phyloP scores from a whole-genome alignment of 2,329 filamentous ascomycete species.

The Talaromyces sp. region DNA sequence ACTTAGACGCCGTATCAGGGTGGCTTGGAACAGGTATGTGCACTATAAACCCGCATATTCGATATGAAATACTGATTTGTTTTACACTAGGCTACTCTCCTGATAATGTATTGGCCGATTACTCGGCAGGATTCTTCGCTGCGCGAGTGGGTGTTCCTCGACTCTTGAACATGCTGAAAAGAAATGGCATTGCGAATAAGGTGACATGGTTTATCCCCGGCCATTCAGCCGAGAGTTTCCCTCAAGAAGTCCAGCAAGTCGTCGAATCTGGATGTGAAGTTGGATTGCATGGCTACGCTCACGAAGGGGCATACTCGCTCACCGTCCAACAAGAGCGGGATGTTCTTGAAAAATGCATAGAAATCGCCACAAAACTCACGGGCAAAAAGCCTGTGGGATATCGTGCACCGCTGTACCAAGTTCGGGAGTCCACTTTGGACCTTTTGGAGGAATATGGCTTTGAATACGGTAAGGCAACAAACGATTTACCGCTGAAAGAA shows the following conservation, averaged over 20 bases:
- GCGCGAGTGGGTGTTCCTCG: conserved; percentile 53
- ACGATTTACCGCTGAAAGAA: neutral
- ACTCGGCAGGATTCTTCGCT: conserved; percentile 50
- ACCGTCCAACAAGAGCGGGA: conserved; percentile 66
- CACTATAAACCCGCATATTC: neutral
- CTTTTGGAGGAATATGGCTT: conserved; percentile 37
- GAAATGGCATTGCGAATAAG: conserved; percentile 45
- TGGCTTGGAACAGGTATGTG: conserved; percentile 51
- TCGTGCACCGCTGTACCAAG: conserved; percentile 32
- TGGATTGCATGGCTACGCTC: conserved; percentile 55
- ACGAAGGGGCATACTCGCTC: conserved; percentile 67
- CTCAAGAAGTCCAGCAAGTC: conserved; percentile 44
- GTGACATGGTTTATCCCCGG: conserved; percentile 58
- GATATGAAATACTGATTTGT: neutral
- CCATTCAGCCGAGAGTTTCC: conserved; percentile 55
- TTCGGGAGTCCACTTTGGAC: conserved; percentile 34
- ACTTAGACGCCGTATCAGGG: conserved; percentile 56
- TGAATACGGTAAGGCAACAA: conserved; percentile 28
- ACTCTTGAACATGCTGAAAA: conserved; percentile 49
- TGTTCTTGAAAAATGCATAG: conserved; percentile 68
- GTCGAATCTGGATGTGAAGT: conserved; percentile 50
- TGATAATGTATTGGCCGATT: conserved; percentile 52
- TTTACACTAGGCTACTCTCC: conserved; percentile 30
- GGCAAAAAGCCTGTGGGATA: conserved; percentile 58
- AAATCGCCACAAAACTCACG: conserved; percentile 63